These are phyloP conservation scores for Thermomucor indicae-seudaticae DNA, from an alignment of 371 early-diverging fungal species.

Conservation along the genomic window DNA sequence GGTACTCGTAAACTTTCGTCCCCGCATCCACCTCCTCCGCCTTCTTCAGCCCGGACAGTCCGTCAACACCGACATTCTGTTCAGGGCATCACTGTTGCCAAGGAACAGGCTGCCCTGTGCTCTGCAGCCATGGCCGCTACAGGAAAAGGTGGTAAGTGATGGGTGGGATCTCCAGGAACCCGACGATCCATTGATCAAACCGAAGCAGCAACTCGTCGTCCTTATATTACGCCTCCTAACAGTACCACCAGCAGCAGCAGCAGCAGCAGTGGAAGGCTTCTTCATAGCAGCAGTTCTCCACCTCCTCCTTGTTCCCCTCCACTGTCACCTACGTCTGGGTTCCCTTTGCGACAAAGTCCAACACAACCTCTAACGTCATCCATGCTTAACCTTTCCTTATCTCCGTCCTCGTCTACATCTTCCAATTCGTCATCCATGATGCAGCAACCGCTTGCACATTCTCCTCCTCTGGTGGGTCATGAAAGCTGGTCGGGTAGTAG, in stretches of 20 bases:
- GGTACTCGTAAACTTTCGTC: too few relatives aligned
- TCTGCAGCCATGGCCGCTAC: constrained; percentile 15
- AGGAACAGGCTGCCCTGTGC: constrained; percentile 34
- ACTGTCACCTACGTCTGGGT: constrained; percentile 19
- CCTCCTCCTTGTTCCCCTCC: constrained; percentile 11
- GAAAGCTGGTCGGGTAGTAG: too few relatives aligned
- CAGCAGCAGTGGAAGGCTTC: not conserved
- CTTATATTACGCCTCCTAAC: constrained; percentile 14
- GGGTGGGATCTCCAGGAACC: too few relatives aligned
- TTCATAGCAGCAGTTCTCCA: not conserved
- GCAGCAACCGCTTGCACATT: constrained; percentile 14
- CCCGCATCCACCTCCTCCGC: too few relatives aligned
- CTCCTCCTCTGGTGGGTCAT: not conserved
- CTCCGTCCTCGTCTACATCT: constrained; percentile 30
- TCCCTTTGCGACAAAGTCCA: constrained; percentile 17
- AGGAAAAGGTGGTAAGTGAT: too few relatives aligned
- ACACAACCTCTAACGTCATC: constrained; percentile 22
- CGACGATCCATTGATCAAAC: too few relatives aligned
- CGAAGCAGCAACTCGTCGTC: too few relatives aligned
- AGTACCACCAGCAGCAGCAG: too few relatives aligned
- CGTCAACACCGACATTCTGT: constrained; percentile 45
- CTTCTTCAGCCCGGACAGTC: constrained; percentile 10
- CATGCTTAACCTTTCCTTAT: constrained; percentile 40
- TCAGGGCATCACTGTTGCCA: constrained; percentile 40
- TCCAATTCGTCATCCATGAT: constrained; percentile 11